Evolutionary conservation across 2,329 filamentous ascomycete species (phyloP), one percentile per base, ranked within the genome.

Genomic region (Colletotrichum somersetense): DNA sequence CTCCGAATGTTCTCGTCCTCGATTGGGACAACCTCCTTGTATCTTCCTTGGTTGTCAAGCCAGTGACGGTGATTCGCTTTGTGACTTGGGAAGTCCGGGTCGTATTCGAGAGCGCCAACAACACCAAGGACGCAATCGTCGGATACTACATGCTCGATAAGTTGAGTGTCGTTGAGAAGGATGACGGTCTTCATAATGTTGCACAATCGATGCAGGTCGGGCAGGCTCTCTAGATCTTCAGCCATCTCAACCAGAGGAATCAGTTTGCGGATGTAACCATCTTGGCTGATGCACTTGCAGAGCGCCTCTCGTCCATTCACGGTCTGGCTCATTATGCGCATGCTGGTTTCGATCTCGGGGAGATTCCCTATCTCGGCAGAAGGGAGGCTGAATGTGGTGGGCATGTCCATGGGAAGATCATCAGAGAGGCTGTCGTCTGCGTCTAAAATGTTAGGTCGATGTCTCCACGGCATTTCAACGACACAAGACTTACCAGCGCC

Each of bases 121-220:
- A 98, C 96, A 23, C 96, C 96, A 75, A 97, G 84, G 56, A 98
- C 91, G 75, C 95, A 92, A 70, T 95, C 91, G 82, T 98, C 96
- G 18, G 93, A 94, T 35, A 99, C 95, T 18, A 96, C 93, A 76
- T 94, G 92, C 82, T 99, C 96, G 78, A 99, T 97, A 74, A 99
- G 97, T 71, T 91, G 89, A 40, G 93, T 97, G 80, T 99, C 96
- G 83, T 98, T 99, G 74, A 98, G 89, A 65, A 98, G 86, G 66
- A 99, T 97, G 68, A 98, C 89, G 71, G 92, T 93, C 86, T 99
- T 99, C 93, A 98, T 96, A 80, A 99, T 98, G 80, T 95, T 97
- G 89, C 96, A 99, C 57, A 99, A 86, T 59, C 93, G 91, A 81
- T 98, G 96, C 72, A 99, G 85, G 79, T 98, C 96, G 30, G 89